Evolutionary conservation across 108 stramenopile genomes (phyloP), one percentile per base, ranked within the genome.

Genomic region (Epithemia pelagica): DNA sequence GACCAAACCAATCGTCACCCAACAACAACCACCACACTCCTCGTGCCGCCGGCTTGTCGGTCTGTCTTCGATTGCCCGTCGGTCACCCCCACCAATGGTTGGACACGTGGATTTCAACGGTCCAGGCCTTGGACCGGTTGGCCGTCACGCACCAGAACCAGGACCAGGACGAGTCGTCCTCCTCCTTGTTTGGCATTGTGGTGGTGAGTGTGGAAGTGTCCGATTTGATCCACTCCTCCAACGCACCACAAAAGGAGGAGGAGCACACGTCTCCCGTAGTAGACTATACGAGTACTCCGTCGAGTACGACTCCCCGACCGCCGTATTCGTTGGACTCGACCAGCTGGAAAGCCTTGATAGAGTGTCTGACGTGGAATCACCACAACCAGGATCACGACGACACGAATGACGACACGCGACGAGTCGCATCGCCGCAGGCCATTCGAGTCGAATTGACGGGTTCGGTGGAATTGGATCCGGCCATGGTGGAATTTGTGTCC

Each of bases 201-300:
- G 37, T 15, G 5, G 56, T 58, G 7, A 58, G 25, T 58, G 21
- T 58, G 56, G 56, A 58, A 18, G 56, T 21, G 56, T 46, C 37
- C 10, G 37, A 46, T 5, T 46, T 46, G 37, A 5, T 46, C 10
- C n/a, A n/a, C n/a, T n/a, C n/a, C n/a, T n/a, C n/a, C n/a, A n/a
- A n/a, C n/a, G n/a, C n/a, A n/a, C n/a, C n/a, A n/a, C n/a, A n/a
- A n/a, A n/a, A n/a, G n/a, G n/a, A n/a, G n/a, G n/a, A n/a, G n/a
- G n/a, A n/a, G n/a, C n/a, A n/a, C n/a, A n/a, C n/a, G n/a, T n/a
- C n/a, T n/a, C n/a, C n/a, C n/a, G n/a, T n/a, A n/a, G n/a, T n/a
- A n/a, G n/a, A n/a, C n/a, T n/a, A n/a, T n/a, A n/a, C n/a, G n/a
- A n/a, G n/a, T n/a, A n/a, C n/a, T n/a, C n/a, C n/a, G n/a, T 46